Conservation (phyloP, 768 basidiomycete genomes). For the Phylloporus scabripes region DNA sequence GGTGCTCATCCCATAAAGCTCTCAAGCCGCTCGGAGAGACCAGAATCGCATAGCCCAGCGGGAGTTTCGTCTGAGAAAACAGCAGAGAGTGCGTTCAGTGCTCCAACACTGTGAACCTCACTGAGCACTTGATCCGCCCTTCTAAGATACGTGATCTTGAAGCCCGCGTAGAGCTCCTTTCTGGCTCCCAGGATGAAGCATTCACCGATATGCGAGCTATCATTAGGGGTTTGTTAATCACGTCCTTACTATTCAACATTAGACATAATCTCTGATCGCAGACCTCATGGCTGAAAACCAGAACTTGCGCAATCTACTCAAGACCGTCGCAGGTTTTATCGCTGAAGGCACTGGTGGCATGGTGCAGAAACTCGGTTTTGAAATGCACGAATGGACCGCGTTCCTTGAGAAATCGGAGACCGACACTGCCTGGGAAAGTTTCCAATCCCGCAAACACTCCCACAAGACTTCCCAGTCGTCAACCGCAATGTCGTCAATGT, state of each 20-base stretch:
- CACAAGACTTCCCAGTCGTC: conserved; percentile 29
- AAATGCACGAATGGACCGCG: conserved; percentile 68
- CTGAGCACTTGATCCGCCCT: conserved; percentile 7
- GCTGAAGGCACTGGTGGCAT: conserved; percentile 82
- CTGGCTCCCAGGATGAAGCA: conserved; percentile 88
- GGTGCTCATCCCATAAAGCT: conserved; percentile 42
- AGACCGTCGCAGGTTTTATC: conserved; percentile 72
- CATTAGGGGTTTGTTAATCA: conserved; percentile 52
- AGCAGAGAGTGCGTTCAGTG: conserved; percentile 58
- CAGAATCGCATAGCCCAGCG: conserved; percentile 91
- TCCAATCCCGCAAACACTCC: conserved; percentile 57
- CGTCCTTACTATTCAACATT: neutral
- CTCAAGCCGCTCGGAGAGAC: conserved; percentile 82
- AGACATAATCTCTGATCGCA: conserved; percentile 23
- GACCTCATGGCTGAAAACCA: conserved; percentile 91
- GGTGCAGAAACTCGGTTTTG: conserved; percentile 75
- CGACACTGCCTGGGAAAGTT: conserved; percentile 90
- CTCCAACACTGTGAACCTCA: neutral
- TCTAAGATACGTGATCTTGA: conserved; percentile 97
- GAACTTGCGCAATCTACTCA: conserved; percentile 71
- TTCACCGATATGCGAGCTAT: conserved; percentile 78
- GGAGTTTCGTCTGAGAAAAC: conserved; percentile 88
- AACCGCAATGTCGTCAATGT: conserved; percentile 27
- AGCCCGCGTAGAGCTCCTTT: conserved; percentile 90
- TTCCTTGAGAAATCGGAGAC: conserved; percentile 85